These are phyloP conservation scores for Clitopilus passeckerianus DNA, from an alignment of 768 basidiomycete genomes.

Conservation along the genomic window DNA sequence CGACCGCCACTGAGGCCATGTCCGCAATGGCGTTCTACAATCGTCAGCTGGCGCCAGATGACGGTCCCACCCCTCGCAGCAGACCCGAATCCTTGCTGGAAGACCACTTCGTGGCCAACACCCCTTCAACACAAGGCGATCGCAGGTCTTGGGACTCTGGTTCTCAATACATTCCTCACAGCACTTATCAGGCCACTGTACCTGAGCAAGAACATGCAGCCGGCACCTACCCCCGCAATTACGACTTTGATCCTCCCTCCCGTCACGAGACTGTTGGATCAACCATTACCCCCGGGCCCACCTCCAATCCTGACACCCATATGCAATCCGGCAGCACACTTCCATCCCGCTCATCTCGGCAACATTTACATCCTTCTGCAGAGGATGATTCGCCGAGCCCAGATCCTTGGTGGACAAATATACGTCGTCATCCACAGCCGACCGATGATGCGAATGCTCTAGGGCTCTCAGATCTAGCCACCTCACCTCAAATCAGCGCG, in stretches of 20 bases:
- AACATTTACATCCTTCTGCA: not conserved
- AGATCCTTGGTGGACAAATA: not conserved
- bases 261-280: not conserved
- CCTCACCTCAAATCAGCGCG: not conserved
- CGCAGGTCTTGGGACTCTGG: not conserved
- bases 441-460: not conserved
- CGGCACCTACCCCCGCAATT: not conserved
- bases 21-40: not conserved
- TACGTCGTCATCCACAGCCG: not conserved
- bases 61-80: not conserved
- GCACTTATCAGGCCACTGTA: not conserved
- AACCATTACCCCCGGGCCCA: not conserved
- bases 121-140: not conserved
- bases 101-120: not conserved
- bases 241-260: not conserved
- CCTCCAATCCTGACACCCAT: not conserved
- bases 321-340: not conserved
- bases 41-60: not conserved
- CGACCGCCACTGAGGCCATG: not conserved
- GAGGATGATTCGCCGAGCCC: not conserved
- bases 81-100: not conserved
- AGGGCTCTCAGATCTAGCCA: not conserved
- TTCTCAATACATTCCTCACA: not conserved
- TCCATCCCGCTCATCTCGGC: not conserved
- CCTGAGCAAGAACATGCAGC: not conserved